These are phyloP conservation scores for Paxillus involutus DNA, from an alignment of 768 basidiomycete genomes.

Conservation along the genomic window DNA sequence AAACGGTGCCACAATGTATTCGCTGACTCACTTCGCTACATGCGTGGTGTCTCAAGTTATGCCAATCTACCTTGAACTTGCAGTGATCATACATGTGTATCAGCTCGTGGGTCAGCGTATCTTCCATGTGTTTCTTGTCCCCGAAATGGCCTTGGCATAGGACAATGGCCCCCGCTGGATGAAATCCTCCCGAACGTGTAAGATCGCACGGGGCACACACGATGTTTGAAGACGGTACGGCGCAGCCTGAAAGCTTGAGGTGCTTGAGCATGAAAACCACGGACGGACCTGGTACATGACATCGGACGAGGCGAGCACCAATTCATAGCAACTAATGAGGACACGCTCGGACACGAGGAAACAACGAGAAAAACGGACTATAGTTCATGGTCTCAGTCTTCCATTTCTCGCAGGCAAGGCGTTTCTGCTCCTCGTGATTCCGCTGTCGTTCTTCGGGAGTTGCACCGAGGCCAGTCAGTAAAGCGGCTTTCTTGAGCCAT, in stretches of 20 bases:
- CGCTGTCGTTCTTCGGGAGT: conserved; percentile 41
- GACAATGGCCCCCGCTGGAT: conserved; percentile 74
- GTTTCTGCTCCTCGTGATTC: conserved; percentile 36
- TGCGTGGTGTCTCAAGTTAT: conserved; percentile 88
- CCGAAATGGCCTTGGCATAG: conserved; percentile 86
- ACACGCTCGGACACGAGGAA: conserved; percentile 1
- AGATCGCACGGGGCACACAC: conserved; percentile 83
- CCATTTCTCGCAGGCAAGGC: conserved; percentile 62
- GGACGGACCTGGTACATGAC: conserved; percentile 62
- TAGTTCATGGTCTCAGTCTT: conserved; percentile 66
- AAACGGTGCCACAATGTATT: neutral
- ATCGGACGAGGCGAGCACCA: conserved; percentile 7
- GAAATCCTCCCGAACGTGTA: conserved; percentile 80
- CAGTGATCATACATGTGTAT: conserved; percentile 96
- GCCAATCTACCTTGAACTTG: conserved; percentile 92
- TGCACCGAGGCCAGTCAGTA: conserved; percentile 50
- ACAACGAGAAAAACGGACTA: conserved; percentile 48
- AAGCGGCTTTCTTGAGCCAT: conserved; percentile 51
- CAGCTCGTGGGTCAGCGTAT: conserved; percentile 91
- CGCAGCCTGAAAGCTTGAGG: conserved; percentile 70
- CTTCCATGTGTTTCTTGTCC: conserved; percentile 85
- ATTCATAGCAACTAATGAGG: conserved; percentile 7
- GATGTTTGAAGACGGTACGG: conserved; percentile 70
- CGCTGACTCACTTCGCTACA: conserved; percentile 82
- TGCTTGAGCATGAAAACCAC: conserved; percentile 93